phyloP scores from a whole-genome alignment of 2,329 filamentous ascomycete species.

The Cadophora malorum region DNA sequence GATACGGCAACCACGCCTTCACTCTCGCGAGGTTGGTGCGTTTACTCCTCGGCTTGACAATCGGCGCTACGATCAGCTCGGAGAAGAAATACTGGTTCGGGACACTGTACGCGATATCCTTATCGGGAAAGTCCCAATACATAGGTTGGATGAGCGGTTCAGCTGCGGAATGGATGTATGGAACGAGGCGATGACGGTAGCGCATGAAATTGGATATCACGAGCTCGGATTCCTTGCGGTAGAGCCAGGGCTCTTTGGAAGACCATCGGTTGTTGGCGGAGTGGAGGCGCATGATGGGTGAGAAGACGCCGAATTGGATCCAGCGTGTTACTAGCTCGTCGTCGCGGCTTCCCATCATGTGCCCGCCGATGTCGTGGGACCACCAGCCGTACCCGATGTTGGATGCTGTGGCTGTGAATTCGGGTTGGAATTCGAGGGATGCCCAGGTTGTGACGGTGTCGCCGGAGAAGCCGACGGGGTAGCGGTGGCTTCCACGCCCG shows the following conservation, averaged over 20 bases:
- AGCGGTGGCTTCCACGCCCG: conserved; percentile 67
- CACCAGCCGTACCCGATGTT: conserved; percentile 75
- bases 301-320: conserved; percentile 67
- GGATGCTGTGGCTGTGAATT: conserved; percentile 69
- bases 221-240: conserved; percentile 52
- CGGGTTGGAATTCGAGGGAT: conserved; percentile 67
- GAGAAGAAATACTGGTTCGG: conserved; percentile 67
- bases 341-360: conserved; percentile 60
- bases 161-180: conserved; percentile 66
- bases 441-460: conserved; percentile 66
- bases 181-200: conserved; percentile 63
- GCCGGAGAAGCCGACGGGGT: conserved; percentile 69
- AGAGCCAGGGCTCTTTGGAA: conserved; percentile 68
- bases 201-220: conserved; percentile 58
- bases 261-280: conserved; percentile 63
- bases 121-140: conserved; percentile 64
- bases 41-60: conserved; percentile 57
- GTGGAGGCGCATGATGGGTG: conserved; percentile 66
- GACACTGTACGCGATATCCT: conserved; percentile 59
- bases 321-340: conserved; percentile 66
- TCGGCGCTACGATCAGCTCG: conserved; percentile 61
- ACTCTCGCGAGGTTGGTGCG: conserved; percentile 55
- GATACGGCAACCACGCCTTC: conserved; percentile 62
- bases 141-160: conserved; percentile 64
- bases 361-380: conserved; percentile 73